phyloP scores from a whole-genome alignment of 129 eudicot species.

The Centrapalus pauciflorus region DNA sequence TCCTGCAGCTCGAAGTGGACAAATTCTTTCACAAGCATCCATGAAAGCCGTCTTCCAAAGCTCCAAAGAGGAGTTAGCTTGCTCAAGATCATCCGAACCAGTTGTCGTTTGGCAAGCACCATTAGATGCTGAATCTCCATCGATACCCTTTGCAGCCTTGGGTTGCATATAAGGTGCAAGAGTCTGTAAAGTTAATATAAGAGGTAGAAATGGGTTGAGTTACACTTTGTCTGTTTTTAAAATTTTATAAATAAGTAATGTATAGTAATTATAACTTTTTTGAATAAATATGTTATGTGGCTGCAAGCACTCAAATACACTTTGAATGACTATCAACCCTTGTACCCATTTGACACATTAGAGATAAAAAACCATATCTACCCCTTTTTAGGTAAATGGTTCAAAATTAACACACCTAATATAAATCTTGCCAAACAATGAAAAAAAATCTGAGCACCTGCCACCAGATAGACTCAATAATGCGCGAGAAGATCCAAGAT shows the following conservation, averaged over 20 bases:
- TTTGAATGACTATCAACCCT: too few species aligned
- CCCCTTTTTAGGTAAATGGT: too few species aligned
- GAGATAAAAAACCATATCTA: too few species aligned
- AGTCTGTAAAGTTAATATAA: slow-evolving; percentile 40
- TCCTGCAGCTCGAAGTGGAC: slow-evolving; percentile 84
- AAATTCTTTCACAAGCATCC: slow-evolving; percentile 82
- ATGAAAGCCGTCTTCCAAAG: slow-evolving; percentile 86
- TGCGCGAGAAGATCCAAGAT: slow-evolving; percentile 79
- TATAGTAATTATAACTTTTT: too few species aligned
- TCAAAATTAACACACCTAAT: too few species aligned
- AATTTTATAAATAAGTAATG: too few species aligned
- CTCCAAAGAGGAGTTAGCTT: slow-evolving; percentile 54
- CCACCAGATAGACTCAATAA: slow-evolving; percentile 96
- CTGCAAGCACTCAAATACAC: too few species aligned
- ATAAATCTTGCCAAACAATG: neutral
- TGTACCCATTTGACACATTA: too few species aligned
- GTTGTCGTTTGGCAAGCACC: slow-evolving; percentile 34
- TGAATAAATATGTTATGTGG: too few species aligned
- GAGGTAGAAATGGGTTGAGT: too few species aligned
- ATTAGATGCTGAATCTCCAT: slow-evolving; percentile 28
- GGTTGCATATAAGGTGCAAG: slow-evolving; percentile 89
- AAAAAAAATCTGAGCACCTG: slow-evolving; percentile 43
- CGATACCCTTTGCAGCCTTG: slow-evolving; percentile 46
- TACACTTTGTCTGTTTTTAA: too few species aligned
- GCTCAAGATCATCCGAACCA: slow-evolving; percentile 37